Percentiles rank a stretch among this genome's conserved stretches.
Conservation (phyloP, 176 grass and related monocot species). For the Poa annua region DNA sequence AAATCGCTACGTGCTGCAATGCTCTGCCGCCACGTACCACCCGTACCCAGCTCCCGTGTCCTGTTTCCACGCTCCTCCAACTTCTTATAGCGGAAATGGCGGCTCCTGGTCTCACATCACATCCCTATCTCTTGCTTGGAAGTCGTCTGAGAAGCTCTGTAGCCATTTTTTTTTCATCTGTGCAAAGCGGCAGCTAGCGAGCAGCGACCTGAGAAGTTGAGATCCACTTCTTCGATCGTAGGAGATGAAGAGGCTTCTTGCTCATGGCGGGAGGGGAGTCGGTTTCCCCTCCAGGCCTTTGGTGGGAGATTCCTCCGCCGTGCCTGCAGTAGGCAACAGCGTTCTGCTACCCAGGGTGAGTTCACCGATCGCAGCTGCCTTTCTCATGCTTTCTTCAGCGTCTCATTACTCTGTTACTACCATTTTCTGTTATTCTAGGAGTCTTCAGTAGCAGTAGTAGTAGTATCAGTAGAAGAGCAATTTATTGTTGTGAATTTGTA, state of each 20-base stretch:
- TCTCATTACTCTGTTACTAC: background rate
- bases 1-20: constrained; percentile 22
- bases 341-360: constrained; percentile 43
- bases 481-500: background rate
- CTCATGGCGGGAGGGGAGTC: constrained; percentile 12
- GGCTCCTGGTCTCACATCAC: background rate
- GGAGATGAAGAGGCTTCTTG: constrained; percentile 55
- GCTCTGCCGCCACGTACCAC: constrained; percentile 20
- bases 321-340: constrained; percentile 19
- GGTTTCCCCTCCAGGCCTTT: background rate
- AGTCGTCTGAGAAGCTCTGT: background rate
- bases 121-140: constrained; percentile 33
- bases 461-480: background rate
- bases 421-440: background rate
- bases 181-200: background rate
- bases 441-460: background rate
- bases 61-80: background rate
- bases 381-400: background rate
- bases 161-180: background rate
- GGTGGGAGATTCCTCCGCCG: background rate
- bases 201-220: background rate
- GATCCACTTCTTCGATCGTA: background rate
- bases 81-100: constrained; percentile 29
- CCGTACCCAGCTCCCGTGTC: background rate
- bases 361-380: background rate